Conservation (phyloP, 345 rosid species). For the Gossypioides kirkii region DNA sequence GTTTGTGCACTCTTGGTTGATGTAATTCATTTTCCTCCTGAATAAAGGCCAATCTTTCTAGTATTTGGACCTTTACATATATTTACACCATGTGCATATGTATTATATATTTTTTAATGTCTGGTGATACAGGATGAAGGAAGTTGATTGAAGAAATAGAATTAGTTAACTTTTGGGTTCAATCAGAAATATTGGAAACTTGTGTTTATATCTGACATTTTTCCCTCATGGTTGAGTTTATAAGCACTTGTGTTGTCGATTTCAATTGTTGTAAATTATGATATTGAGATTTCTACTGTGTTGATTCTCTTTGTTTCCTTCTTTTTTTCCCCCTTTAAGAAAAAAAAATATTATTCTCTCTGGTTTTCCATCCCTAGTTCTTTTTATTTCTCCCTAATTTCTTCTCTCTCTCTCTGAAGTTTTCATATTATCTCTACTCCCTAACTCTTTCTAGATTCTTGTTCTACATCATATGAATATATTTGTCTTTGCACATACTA, state of each 20-base stretch:
- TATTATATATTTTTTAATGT: background rate
- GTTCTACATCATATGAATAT: background rate
- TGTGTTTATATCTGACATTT: background rate
- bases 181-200: background rate
- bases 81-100: constrained; percentile 5
- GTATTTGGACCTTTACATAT: background rate
- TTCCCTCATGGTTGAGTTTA: background rate
- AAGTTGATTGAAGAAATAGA: background rate
- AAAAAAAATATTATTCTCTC: background rate
- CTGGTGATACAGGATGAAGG: background rate
- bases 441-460: background rate
- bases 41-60: background rate
- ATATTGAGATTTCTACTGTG: background rate
- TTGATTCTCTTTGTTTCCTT: background rate
- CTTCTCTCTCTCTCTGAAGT: background rate
- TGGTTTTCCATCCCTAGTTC: background rate
- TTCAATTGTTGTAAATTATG: background rate
- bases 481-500: background rate
- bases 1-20: background rate
- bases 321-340: too few species aligned
- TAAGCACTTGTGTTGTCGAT: background rate
- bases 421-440: background rate
- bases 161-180: background rate
- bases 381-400: background rate
- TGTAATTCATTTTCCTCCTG: background rate